Conservation (phyloP, 306 rosid species). For the Mimosa bimucronata region DNA sequence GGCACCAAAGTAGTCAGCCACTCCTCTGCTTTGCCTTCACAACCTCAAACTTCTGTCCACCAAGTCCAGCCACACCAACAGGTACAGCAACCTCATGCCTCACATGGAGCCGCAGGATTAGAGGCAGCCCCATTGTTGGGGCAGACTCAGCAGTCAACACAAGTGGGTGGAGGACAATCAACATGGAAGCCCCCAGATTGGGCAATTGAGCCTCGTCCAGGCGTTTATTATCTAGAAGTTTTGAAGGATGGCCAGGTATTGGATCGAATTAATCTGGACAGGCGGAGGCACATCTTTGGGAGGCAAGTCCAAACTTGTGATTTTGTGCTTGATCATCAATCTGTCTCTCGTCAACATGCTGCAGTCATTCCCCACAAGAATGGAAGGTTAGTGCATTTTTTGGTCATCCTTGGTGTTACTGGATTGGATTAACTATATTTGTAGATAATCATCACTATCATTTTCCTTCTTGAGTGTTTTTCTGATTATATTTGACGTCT, state of each 20-base stretch:
- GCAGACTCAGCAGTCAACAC: conserved; percentile 67
- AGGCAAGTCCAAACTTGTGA: conserved; percentile 85
- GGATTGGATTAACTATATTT: conserved; percentile 12
- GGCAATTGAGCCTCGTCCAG: conserved; percentile 91
- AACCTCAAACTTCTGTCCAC: conserved; percentile 33
- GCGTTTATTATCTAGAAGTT: conserved; percentile 85
- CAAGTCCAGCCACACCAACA: conserved; percentile 34
- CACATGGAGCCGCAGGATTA: conserved; percentile 48
- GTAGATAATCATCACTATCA: neutral
- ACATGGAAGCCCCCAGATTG: conserved; percentile 97
- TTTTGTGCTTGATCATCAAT: conserved; percentile 92
- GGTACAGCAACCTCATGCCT: conserved; percentile 31
- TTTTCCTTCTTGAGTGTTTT: neutral
- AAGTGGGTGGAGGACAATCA: conserved; percentile 87
- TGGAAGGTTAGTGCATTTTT: conserved; percentile 71
- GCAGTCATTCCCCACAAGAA: conserved; percentile 94
- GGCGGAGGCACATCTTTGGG: conserved; percentile 77
- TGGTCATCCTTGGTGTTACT: conserved; percentile 24
- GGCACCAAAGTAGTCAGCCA: conserved; percentile 46
- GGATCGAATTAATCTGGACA: conserved; percentile 74
- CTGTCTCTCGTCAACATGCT: conserved; percentile 99
- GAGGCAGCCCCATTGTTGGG: conserved; percentile 76
- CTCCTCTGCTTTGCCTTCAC: conserved; percentile 49
- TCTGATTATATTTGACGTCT: neutral
- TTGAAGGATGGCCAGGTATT: conserved; percentile 84